Evolutionary conservation across 2,329 filamentous ascomycete species (phyloP).

Genomic region (Verticillium nonalfalfae): DNA sequence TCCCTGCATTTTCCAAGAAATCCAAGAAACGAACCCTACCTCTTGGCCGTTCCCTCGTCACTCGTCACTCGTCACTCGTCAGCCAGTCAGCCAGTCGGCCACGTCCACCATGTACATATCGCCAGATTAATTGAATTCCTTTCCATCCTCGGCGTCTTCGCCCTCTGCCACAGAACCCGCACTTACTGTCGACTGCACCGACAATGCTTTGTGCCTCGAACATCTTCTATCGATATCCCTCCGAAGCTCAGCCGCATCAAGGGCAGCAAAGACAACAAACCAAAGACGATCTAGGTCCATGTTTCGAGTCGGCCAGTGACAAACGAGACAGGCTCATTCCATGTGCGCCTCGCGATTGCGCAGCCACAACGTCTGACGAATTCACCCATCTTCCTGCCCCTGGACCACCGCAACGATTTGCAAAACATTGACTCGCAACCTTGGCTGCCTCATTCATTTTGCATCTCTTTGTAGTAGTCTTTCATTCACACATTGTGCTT

Average conservation of each 20-base stretch:
- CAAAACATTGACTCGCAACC: not conserved
- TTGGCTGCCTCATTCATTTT: slow-evolving; percentile 1
- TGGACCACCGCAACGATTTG: slow-evolving; percentile 1
- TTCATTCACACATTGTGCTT: not conserved
- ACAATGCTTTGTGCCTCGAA: not conserved
- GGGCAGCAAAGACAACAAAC: not conserved
- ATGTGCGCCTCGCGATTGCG: slow-evolving; percentile 8
- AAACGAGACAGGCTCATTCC: slow-evolving; percentile 12
- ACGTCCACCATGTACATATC: not conserved
- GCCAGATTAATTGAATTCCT: not conserved
- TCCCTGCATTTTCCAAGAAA: not conserved
- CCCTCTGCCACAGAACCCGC: not conserved
- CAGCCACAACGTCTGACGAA: slow-evolving; percentile 12
- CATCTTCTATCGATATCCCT: not conserved
- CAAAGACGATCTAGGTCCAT: not conserved
- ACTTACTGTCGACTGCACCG: not conserved
- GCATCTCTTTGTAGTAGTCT: not conserved
- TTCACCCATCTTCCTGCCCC: not conserved
- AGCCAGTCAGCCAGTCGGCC: not conserved
- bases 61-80: not conserved
- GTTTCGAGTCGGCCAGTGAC: not conserved
- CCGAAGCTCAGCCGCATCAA: not conserved
- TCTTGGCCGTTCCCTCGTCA: not conserved
- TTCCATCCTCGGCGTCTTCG: not conserved
- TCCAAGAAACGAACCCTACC: not conserved